phyloP scores from a whole-genome alignment of 257 asterid species.

The Lavandula angustifolia region DNA sequence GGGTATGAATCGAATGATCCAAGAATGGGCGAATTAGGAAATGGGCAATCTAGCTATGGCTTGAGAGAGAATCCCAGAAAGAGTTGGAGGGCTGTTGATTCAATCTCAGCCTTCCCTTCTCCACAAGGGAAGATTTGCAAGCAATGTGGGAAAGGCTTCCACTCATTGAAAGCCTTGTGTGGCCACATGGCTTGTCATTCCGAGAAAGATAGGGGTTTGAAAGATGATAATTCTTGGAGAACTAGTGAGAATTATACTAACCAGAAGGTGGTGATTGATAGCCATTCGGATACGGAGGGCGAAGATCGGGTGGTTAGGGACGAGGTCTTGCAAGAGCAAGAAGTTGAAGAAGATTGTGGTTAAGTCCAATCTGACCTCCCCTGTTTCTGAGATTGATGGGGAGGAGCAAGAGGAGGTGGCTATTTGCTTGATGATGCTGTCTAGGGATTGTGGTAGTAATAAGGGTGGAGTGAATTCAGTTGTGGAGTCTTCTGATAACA shows the following conservation, averaged over 20 bases:
- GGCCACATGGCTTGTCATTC: constrained; percentile 74
- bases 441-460: constrained; percentile 62
- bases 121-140: constrained; percentile 74
- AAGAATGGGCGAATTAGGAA: constrained; percentile 43
- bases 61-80: constrained; percentile 84
- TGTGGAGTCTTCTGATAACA: constrained; percentile 81
- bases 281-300: constrained; percentile 72
- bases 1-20: constrained; percentile 26
- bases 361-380: constrained; percentile 54
- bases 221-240: constrained; percentile 80
- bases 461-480: constrained; percentile 69
- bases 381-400: constrained; percentile 77
- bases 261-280: constrained; percentile 60
- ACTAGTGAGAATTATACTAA: constrained; percentile 53
- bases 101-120: constrained; percentile 34
- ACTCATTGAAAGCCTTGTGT: constrained; percentile 82
- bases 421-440: constrained; percentile 80
- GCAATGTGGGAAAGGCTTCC: constrained; percentile 92
- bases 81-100: constrained; percentile 68
- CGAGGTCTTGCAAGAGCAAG: constrained; percentile 52
- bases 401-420: constrained; percentile 86
- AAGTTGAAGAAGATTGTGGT: constrained; percentile 50
- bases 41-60: constrained; percentile 60
- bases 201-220: constrained; percentile 61
- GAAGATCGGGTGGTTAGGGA: constrained; percentile 47